Evolutionary conservation across 2,329 filamentous ascomycete species (phyloP).

Genomic region (Paraphoma sp.): DNA sequence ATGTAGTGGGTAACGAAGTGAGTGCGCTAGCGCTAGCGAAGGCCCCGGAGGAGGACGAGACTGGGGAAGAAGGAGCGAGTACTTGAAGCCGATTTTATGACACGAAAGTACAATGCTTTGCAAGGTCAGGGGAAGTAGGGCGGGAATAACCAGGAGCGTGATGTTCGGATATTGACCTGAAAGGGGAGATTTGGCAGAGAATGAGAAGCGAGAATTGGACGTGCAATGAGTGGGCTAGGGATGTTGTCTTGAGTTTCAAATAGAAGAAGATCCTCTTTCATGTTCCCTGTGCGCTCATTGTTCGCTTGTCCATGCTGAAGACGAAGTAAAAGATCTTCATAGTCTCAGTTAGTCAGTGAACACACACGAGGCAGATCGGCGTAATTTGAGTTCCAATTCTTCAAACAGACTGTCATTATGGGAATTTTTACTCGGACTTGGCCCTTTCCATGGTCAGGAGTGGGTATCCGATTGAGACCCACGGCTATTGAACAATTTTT

Average conservation of each 20-base stretch:
- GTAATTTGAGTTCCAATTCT: too few relatives aligned
- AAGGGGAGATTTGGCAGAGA: not conserved
- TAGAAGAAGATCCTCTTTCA: not conserved
- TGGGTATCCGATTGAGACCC: too few relatives aligned
- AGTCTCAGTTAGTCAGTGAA: too few relatives aligned
- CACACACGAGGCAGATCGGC: too few relatives aligned
- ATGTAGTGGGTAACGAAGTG: not conserved
- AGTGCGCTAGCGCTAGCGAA: not conserved
- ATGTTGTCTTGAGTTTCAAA: not conserved
- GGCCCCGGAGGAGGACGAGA: not conserved
- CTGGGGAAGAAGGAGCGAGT: not conserved
- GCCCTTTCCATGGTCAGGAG: too few relatives aligned
- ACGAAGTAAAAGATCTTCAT: too few relatives aligned
- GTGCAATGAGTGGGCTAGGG: not conserved
- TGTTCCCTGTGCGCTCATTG: too few relatives aligned
- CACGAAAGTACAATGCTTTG: not conserved
- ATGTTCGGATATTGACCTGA: not conserved
- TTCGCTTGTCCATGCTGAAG: too few relatives aligned
- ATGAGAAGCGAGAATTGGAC: not conserved
- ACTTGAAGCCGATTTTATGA: not conserved
- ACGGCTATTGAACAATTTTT: too few relatives aligned
- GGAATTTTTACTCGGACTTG: too few relatives aligned
- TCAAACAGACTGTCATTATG: too few relatives aligned
- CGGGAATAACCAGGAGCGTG: not conserved
- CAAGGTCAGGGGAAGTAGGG: not conserved